These are phyloP conservation scores for Elaeagnus macrophylla DNA, from an alignment of 306 rosid genomes.

Conservation along the genomic window DNA sequence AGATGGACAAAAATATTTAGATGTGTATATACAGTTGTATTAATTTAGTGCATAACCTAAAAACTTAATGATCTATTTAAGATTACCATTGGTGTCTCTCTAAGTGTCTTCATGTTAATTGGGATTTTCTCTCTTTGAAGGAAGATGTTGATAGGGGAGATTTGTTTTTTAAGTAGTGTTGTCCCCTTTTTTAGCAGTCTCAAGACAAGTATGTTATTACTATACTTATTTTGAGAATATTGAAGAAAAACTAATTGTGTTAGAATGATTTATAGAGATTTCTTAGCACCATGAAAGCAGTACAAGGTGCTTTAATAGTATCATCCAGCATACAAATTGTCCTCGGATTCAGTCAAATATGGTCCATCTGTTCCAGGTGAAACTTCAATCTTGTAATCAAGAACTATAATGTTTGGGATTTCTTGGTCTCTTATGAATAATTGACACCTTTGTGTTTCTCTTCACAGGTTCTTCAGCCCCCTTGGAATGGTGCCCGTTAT, in stretches of 20 bases:
- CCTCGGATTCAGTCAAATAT: constrained; percentile 85
- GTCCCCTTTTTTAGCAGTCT: too few species aligned
- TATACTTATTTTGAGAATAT: too few species aligned
- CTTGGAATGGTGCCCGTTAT: not conserved
- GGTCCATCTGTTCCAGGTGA: constrained; percentile 97
- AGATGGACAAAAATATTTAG: too few species aligned
- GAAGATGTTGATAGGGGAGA: too few species aligned
- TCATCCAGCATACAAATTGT: constrained; percentile 92
- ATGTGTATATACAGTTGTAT: too few species aligned
- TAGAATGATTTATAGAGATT: constrained; percentile 55
- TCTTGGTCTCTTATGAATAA: not conserved
- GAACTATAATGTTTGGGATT: not conserved
- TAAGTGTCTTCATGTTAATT: too few species aligned
- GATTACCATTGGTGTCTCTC: too few species aligned
- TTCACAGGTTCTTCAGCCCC: not conserved
- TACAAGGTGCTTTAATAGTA: constrained; percentile 84
- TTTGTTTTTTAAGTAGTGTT: too few species aligned
- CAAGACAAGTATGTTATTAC: too few species aligned
- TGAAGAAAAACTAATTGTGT: constrained; percentile 2
- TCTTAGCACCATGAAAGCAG: constrained; percentile 84
- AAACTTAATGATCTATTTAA: too few species aligned
- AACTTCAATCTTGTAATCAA: not conserved
- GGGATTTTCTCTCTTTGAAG: too few species aligned
- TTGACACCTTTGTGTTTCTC: not conserved
- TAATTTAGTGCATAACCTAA: too few species aligned